Base-by-base conservation (phyloP, 2,329 filamentous ascomycete genomes). In the Dendryphion nanum region DNA sequence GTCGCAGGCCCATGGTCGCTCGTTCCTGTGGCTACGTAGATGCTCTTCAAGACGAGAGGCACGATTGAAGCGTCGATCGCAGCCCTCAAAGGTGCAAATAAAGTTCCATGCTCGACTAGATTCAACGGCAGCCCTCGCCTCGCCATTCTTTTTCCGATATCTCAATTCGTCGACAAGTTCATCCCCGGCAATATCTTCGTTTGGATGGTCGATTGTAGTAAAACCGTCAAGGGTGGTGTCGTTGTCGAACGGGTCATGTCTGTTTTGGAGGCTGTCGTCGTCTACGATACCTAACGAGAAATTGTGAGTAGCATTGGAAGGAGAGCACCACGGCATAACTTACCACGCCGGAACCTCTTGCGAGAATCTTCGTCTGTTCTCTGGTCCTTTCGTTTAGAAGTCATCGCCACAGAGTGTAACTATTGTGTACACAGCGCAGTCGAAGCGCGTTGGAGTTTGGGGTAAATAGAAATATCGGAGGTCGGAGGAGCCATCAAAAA, bases 51-150 rank as follows among this genome's bases (percentile, higher is more conserved):
- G 75, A 18, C 88, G 81, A 21, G 85, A 85, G 1, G 89, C 89
- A 3, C 91, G 83, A 63, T 95, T 95, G 73, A 93, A 97, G 5
- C 83, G 82, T 68, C 94, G 94, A 41, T 72, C 69, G 61, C 91
- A 97, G 47, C 75, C 79, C 8, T 83, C 77, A 61, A 81, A 83
- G 1, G 84, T 81, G 67, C 91, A 96, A 38, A 73, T 71, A 47
- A 89, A 83, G 4, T 81, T 89, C 71, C 94, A 95, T 41, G 74
- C 59, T 80, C 86, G 29, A 44, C 79, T 81, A 7, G 58, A 57
- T 48, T 63, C 61, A 36, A 59, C 61, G 5, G 53, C 47, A 18
- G 60, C 60, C 37, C 59, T 48, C 20, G 41, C 45, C 1, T 43
- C 44, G 13, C 59, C 59, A n/a, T n/a, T n/a, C n/a, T n/a, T n/a